A percentile compares a stretch with the other conserved stretches of the same genome.
Conservation (phyloP, 495 filamentous ascomycete genomes). For the Lasiosphaeria hispida region DNA sequence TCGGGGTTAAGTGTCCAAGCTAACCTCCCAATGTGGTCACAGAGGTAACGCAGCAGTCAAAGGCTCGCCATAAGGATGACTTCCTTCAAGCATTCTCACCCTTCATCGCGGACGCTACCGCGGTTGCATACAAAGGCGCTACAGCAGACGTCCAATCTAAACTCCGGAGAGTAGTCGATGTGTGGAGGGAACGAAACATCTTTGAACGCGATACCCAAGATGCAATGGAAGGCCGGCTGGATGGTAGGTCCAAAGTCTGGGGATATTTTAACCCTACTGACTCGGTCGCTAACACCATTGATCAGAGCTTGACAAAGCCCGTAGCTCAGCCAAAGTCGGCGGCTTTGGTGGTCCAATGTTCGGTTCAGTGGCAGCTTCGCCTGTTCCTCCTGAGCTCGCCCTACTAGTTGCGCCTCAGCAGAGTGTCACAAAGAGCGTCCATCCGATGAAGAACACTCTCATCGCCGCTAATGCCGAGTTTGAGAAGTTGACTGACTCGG, state of each 20-base stretch:
- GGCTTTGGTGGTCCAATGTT: conserved; percentile 67
- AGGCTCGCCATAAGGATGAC: conserved; percentile 83
- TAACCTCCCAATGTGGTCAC: conserved; percentile 22
- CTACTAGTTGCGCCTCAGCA: conserved; percentile 71
- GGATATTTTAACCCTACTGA: not conserved
- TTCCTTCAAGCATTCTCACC: conserved; percentile 89
- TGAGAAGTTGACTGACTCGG: conserved; percentile 71
- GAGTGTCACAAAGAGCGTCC: conserved; percentile 65
- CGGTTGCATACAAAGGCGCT: conserved; percentile 81
- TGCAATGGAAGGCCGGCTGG: conserved; percentile 71
- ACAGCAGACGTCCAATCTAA: conserved; percentile 81
- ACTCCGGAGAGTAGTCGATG: conserved; percentile 83
- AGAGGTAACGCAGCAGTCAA: conserved; percentile 96
- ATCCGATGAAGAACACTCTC: conserved; percentile 58
- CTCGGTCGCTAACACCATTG: not conserved
- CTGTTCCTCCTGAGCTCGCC: conserved; percentile 70
- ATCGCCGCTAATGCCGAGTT: conserved; percentile 75
- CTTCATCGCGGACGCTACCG: conserved; percentile 81
- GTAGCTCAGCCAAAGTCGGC: conserved; percentile 59
- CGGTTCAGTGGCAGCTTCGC: conserved; percentile 57
- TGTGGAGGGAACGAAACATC: conserved; percentile 85
- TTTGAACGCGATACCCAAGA: conserved; percentile 78
- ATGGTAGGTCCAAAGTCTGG: conserved; percentile 53
- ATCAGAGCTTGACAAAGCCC: conserved; percentile 75
- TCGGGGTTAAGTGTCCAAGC: conserved; percentile 1